Evolutionary conservation across 2,329 filamentous ascomycete genomes (phyloP).

Genomic region (Neopestalotiopsis clavispora): DNA sequence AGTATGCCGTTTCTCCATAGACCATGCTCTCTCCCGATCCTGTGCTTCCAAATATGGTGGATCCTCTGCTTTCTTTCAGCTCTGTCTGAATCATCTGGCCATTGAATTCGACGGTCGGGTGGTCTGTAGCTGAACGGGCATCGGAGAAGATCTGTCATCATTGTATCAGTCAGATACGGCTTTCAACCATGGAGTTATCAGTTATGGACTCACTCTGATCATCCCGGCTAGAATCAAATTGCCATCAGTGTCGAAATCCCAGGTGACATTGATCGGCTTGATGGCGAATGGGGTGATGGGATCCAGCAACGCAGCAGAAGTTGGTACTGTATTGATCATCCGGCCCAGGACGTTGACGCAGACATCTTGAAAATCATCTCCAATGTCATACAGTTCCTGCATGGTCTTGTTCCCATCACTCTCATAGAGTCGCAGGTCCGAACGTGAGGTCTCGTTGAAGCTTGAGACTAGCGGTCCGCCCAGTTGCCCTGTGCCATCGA

Average conservation of each 20-base stretch:
- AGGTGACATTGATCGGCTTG: conserved; percentile 33
- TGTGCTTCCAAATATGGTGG: conserved; percentile 26
- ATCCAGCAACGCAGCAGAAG: conserved; percentile 25
- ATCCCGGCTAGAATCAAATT: conserved; percentile 27
- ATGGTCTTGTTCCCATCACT: conserved; percentile 34
- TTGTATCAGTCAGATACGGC: neutral
- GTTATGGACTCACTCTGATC: conserved; percentile 26
- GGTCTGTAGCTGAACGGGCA: conserved; percentile 20
- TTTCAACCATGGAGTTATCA: no score
- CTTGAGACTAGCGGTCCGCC: conserved; percentile 32
- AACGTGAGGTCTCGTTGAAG: conserved; percentile 32
- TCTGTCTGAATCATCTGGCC: conserved; percentile 23
- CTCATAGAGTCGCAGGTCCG: conserved; percentile 33
- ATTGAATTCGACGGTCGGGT: conserved; percentile 18
- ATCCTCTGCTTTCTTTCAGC: conserved; percentile 23
- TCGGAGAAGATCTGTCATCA: conserved; percentile 15
- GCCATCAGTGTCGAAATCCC: conserved; percentile 25
- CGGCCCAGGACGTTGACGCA: conserved; percentile 30
- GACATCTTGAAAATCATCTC: conserved; percentile 28
- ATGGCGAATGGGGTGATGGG: conserved; percentile 28
- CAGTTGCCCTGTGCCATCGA: conserved; percentile 28
- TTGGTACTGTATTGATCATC: conserved; percentile 35
- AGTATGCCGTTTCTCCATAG: conserved; percentile 22
- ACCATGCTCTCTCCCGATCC: neutral
- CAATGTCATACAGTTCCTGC: conserved; percentile 28